Evolutionary conservation across 176 grass and related monocot species (phyloP).

Genomic region (Luzula sylvatica): DNA sequence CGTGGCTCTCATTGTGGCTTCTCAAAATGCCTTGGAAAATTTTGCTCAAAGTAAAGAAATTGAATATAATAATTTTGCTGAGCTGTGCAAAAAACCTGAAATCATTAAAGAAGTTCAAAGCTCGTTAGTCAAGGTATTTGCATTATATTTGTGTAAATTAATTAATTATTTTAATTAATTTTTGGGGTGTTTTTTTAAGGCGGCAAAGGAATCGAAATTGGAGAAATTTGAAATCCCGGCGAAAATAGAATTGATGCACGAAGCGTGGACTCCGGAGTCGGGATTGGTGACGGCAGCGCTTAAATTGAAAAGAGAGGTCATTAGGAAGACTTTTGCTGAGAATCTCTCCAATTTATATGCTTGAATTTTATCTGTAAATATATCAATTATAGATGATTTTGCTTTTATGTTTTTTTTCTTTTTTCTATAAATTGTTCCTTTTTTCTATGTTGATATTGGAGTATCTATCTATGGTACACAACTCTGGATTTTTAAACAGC

Average conservation of each 20-base stretch:
- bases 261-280: conserved; percentile 80
- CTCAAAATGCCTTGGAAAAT: conserved; percentile 37
- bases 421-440: too few relatives aligned
- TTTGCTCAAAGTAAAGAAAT: conserved; percentile 66
- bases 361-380: too few relatives aligned
- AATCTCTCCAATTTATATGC: conserved; percentile 50
- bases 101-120: conserved; percentile 70
- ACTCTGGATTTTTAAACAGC: too few relatives aligned
- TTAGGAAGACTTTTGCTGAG: conserved; percentile 55
- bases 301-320: conserved; percentile 82
- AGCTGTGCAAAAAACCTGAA: conserved; percentile 69
- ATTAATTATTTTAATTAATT: not conserved
- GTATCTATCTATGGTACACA: too few relatives aligned
- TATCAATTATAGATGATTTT: too few relatives aligned
- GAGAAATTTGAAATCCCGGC: conserved; percentile 90
- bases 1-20: conserved; percentile 55
- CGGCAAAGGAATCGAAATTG: conserved; percentile 50
- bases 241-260: conserved; percentile 59
- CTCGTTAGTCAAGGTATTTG: conserved; percentile 60
- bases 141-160: not conserved
- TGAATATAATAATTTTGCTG: conserved; percentile 15
- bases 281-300: conserved; percentile 81
- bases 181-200: conserved; percentile 26
- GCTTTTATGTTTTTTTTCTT: too few relatives aligned
- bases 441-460: too few relatives aligned